Percentiles rank a stretch among this genome's conserved stretches.
phyloP scores from a whole-genome alignment of 495 filamentous ascomycete species.

The Podospora conica region DNA sequence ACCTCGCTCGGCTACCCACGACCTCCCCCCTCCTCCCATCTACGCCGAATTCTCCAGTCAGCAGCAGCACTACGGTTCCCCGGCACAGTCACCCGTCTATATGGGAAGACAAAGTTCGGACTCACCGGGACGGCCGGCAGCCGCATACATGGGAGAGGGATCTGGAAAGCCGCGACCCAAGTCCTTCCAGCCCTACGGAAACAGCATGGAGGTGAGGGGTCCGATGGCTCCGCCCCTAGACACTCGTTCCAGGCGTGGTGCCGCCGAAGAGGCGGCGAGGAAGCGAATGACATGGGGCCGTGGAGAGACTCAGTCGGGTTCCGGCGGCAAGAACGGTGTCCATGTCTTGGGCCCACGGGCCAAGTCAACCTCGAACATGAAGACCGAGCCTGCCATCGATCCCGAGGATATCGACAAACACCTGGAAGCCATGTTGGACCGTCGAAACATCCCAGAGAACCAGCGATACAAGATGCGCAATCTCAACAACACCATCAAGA shows the following conservation, averaged over 20 bases:
- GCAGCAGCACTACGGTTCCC: slow-evolving; percentile 1
- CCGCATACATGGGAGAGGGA: neutral
- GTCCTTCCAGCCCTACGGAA: slow-evolving; percentile 23
- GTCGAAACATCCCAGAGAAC: slow-evolving; percentile 85
- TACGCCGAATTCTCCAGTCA: slow-evolving; percentile 64
- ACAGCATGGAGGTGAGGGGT: slow-evolving; percentile 5
- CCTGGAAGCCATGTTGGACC: slow-evolving; percentile 67
- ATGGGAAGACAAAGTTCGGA: slow-evolving; percentile 8
- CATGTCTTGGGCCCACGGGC: slow-evolving; percentile 14
- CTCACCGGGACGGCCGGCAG: slow-evolving; percentile 7
- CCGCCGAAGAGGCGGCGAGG: neutral
- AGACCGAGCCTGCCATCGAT: slow-evolving; percentile 25
- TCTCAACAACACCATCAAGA: slow-evolving; percentile 82
- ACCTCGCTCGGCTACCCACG: slow-evolving; percentile 42
- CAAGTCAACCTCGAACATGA: slow-evolving; percentile 30
- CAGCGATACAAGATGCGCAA: slow-evolving; percentile 91
- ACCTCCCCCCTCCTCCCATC: slow-evolving; percentile 56
- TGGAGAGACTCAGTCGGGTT: neutral
- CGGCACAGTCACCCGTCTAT: neutral
- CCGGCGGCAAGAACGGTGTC: slow-evolving; percentile 11
- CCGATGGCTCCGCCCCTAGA: neutral
- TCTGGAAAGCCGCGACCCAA: slow-evolving; percentile 23
- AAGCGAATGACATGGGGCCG: slow-evolving; percentile 26
- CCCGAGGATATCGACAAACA: slow-evolving; percentile 47
- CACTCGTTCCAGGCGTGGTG: slow-evolving; percentile 5